Conservation (phyloP, 2,329 filamentous ascomycete genomes). For the Chaetomiaceae sp. region DNA sequence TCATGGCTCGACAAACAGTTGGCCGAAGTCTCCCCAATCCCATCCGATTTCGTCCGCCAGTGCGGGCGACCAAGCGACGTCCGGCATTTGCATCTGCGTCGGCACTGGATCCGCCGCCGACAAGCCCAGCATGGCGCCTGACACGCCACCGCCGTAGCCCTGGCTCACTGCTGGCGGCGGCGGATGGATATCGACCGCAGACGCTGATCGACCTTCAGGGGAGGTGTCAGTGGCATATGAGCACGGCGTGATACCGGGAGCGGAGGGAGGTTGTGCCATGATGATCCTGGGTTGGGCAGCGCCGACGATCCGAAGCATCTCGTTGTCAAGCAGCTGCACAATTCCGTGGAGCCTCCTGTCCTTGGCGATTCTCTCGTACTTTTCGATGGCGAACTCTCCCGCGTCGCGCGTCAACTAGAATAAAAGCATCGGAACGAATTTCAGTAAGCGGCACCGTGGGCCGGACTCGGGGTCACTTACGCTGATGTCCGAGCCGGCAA, state of each 20-base stretch:
- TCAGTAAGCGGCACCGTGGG: background rate
- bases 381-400: constrained; percentile 2
- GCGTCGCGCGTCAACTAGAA: background rate
- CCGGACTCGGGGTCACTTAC: background rate
- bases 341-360: background rate
- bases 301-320: background rate
- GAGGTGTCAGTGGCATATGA: no score
- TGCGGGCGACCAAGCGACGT: background rate
- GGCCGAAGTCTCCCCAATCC: constrained; percentile 3
- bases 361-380: background rate
- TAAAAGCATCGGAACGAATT: background rate
- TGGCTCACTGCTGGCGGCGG: no score
- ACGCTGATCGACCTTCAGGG: no score
- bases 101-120: background rate
- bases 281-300: background rate
- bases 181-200: no score
- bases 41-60: constrained; percentile 2
- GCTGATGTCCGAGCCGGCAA: constrained; percentile 1
- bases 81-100: background rate
- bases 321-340: constrained; percentile 1
- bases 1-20: background rate
- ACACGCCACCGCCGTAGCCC: background rate
- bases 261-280: background rate
- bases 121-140: no score
- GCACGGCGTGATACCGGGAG: no score